phyloP scores from a whole-genome alignment of 2,329 filamentous ascomycete species.

The Ophiocordyceps camponoti-saundersi region DNA sequence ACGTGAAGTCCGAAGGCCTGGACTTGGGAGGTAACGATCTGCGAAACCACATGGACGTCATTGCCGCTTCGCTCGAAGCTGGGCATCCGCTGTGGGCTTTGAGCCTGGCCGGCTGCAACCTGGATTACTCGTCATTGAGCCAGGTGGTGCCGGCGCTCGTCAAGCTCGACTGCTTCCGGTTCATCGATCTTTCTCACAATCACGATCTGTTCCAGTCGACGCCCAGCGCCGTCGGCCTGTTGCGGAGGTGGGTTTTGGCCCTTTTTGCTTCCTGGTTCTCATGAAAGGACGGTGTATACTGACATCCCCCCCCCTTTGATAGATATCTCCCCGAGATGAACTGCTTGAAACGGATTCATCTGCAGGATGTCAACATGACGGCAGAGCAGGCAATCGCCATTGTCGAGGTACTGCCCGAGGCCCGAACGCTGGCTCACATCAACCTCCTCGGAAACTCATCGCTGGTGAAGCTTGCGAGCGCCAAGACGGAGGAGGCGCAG shows the following conservation, averaged over 20 bases:
- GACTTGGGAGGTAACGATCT: slow-evolving; percentile 78
- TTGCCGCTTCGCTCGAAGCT: slow-evolving; percentile 34
- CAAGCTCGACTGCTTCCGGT: slow-evolving; percentile 57
- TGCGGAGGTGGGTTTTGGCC: slow-evolving; percentile 43
- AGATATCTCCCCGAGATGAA: slow-evolving; percentile 66
- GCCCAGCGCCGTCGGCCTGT: slow-evolving; percentile 54
- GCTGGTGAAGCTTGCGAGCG: slow-evolving; percentile 52
- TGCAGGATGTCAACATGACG: slow-evolving; percentile 68
- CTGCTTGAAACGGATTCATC: slow-evolving; percentile 66
- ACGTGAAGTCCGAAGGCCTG: slow-evolving; percentile 67
- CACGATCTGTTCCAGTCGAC: slow-evolving; percentile 57
- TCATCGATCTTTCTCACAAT: slow-evolving; percentile 88
- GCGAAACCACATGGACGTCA: slow-evolving; percentile 32
- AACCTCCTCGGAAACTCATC: slow-evolving; percentile 70
- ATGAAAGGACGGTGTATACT: not conserved
- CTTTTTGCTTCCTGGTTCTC: not conserved
- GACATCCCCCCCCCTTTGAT: not conserved
- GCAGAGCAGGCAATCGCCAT: slow-evolving; percentile 81
- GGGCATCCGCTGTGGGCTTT: slow-evolving; percentile 57
- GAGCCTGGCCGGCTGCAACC: slow-evolving; percentile 70
- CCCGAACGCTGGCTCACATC: slow-evolving; percentile 64
- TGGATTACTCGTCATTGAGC: slow-evolving; percentile 56
- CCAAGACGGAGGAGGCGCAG: slow-evolving; percentile 61
- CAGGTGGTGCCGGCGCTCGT: slow-evolving; percentile 58
- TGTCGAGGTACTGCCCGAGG: slow-evolving; percentile 79